Conservation (phyloP, 2,329 filamentous ascomycete genomes). For the Hortaea werneckii region DNA sequence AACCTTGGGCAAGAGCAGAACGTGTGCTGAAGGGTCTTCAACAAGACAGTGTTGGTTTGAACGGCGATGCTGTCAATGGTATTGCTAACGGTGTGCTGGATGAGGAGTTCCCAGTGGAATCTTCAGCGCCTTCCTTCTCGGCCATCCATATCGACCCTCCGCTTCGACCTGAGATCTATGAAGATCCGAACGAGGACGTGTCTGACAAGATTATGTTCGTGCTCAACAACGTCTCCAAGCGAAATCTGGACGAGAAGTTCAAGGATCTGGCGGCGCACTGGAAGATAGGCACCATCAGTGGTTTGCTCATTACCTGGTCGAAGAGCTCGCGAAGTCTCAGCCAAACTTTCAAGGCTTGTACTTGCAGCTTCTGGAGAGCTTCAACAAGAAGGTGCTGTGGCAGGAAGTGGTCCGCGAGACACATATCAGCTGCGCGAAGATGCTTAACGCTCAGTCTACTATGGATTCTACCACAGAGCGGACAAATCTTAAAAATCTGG, state of each 20-base stretch:
- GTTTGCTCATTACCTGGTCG: conserved; percentile 92
- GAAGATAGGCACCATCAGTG: conserved; percentile 80
- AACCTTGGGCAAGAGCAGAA: conserved; percentile 31
- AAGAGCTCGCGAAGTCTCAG: conserved; percentile 92
- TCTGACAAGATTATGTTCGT: conserved; percentile 94
- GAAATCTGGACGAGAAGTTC: conserved; percentile 76
- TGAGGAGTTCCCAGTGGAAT: conserved; percentile 49
- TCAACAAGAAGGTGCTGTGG: conserved; percentile 71
- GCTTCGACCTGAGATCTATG: conserved; percentile 53
- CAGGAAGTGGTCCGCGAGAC: conserved; percentile 87
- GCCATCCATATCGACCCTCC: conserved; percentile 68
- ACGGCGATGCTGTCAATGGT: conserved; percentile 23
- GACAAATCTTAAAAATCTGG: conserved; percentile 83
- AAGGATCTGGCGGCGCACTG: conserved; percentile 67
- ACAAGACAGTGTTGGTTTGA: conserved; percentile 16
- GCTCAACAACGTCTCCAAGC: conserved; percentile 89
- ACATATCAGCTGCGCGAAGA: conserved; percentile 71
- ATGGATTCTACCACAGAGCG: conserved; percentile 77
- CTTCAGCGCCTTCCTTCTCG: conserved; percentile 60
- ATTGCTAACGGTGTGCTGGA: conserved; percentile 67
- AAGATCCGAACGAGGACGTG: conserved; percentile 73
- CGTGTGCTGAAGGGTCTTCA: conserved; percentile 21
- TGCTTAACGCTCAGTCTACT: conserved; percentile 84
- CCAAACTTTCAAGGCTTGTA: conserved; percentile 95
- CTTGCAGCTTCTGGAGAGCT: conserved; percentile 73